phyloP scores from a whole-genome alignment of 2,329 filamentous ascomycete species.

The Clonostachys solani region DNA sequence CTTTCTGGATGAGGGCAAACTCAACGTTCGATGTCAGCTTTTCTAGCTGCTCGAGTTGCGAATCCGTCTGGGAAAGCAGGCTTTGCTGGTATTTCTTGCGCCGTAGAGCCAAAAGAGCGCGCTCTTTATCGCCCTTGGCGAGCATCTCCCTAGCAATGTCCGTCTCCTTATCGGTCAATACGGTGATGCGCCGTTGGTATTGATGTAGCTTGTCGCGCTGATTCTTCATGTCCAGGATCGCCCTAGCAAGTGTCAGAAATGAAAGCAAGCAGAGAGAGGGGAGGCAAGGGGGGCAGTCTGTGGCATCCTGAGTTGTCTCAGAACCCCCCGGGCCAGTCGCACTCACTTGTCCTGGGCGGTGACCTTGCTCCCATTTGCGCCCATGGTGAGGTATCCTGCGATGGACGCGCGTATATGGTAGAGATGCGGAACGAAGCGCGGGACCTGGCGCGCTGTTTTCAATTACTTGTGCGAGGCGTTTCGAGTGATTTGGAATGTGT shows the following conservation, averaged over 20 bases:
- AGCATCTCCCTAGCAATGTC: conserved; percentile 82
- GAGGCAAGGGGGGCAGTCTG: conserved; percentile 6
- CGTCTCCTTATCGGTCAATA: conserved; percentile 83
- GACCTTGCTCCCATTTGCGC: conserved; percentile 51
- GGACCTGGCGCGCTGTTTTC: too few species aligned
- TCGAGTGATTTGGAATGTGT: too few species aligned
- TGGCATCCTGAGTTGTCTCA: neutral
- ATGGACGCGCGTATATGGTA: too few species aligned
- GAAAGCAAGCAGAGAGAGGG: conserved; percentile 2
- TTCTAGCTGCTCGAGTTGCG: conserved; percentile 90
- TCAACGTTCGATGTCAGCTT: conserved; percentile 85
- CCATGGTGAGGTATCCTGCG: conserved; percentile 32
- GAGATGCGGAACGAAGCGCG: too few species aligned
- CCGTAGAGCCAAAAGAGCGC: conserved; percentile 81
- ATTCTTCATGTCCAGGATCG: conserved; percentile 95
- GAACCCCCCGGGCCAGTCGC: neutral
- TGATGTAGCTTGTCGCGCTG: conserved; percentile 96
- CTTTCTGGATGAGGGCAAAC: conserved; percentile 95
- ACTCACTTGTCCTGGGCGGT: conserved; percentile 79
- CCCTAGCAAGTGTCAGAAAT: conserved; percentile 47
- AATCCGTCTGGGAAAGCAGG: conserved; percentile 82
- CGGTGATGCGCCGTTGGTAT: conserved; percentile 86
- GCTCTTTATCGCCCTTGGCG: conserved; percentile 70
- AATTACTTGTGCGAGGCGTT: too few species aligned
- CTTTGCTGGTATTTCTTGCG: conserved; percentile 97